Evolutionary conservation across 2,329 filamentous ascomycete species (phyloP), one percentile per base, ranked within the genome.

Genomic region (Xylariaceae sp.): DNA sequence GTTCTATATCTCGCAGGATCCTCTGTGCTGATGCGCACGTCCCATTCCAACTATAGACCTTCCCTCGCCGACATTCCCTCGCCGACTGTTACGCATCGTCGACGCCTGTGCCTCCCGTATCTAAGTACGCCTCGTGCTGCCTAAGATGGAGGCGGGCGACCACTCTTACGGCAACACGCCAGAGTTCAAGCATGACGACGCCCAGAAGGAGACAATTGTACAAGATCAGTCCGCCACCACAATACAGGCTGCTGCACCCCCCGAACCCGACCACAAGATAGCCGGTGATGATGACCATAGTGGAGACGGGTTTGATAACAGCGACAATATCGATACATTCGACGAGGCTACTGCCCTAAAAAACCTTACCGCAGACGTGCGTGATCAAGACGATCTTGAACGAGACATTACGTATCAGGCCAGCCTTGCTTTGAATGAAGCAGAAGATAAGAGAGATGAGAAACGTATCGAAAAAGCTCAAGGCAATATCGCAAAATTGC

Each of bases 341-440:
- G 82, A 84, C 57, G 86, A 89, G 65, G 80, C 81, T 35, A 77
- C 79, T 45, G 81, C 82, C 16, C 74, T 92, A 23, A 77, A 79
- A 52, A 81, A 81, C 36, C 74, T 92, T 33, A 85, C 87, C 4
- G 82, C 85, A 45, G 81, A 86, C 53, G 84, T 94, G 18, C 85
- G 91, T 52, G 86, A 96, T 65, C 93, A 97, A 70, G 87, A 92
- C 74, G 92, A 97, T 54, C 76, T 97, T 16, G 93, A 97, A 72
- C 83, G 91, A 57, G 92, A 96, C 66, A 95, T 97, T 59, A 82
- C 82, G 1, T 69, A 79, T 13, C 81, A 87, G 61, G 85, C 84
- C 3, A 85, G 81, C 49, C 74, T 80, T 15, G 81, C 79, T 0
- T 70, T 87, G 50, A 81, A 81, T 37, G 83, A 86, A 50, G 79